Evolutionary conservation across 2,329 filamentous ascomycete genomes (phyloP), one percentile per base, ranked within the genome.

Genomic region (Trichoderma simmonsii): DNA sequence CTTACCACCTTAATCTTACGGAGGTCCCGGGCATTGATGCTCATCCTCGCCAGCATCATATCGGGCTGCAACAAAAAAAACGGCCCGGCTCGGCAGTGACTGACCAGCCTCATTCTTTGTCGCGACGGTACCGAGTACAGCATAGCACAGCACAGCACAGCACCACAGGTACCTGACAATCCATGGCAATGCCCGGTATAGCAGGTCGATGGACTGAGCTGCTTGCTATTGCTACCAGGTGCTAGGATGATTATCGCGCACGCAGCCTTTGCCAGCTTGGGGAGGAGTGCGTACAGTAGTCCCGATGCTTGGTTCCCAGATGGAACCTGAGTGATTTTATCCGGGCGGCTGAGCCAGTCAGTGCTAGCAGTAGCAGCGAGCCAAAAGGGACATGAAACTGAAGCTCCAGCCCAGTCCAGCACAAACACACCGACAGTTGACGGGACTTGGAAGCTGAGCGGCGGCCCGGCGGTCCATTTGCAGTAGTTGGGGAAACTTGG

Each of bases 251-350:
- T 54, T 61, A 34, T 70, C 39, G 57, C 67, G 67, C 67, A 70
- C 57, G 67, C 67, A 69, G 26, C 36, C 54, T 59, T 69, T 69
- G 65, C 67, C 67, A 28, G 67, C 67, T 62, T 70, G 66, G 66
- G 66, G 66, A 69, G 66, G 66, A 69, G 66, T 69, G 66, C 66
- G 66, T 6, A 69, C 66, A 69, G 64, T 56, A 67, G 64, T 54
- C 26, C 64, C 64, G 64, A 59, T 69, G 54, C 36, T 36, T 69
- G 67, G 57, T 34, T 34, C 18, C 56, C n/a, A 70, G 67, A 70
- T 70, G 67, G 67, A 70, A 70, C 67, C 67, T 70, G 67, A 70
- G 67, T 70, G 67, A 70, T 70, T 70, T 70, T 70, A 70, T 36
- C 67, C 67, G 67, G 64, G 57, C 67, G 67, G 67, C 56, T 62